Conservation (phyloP, 2,329 filamentous ascomycete genomes). For the Plectosphaerella cucumerina region DNA sequence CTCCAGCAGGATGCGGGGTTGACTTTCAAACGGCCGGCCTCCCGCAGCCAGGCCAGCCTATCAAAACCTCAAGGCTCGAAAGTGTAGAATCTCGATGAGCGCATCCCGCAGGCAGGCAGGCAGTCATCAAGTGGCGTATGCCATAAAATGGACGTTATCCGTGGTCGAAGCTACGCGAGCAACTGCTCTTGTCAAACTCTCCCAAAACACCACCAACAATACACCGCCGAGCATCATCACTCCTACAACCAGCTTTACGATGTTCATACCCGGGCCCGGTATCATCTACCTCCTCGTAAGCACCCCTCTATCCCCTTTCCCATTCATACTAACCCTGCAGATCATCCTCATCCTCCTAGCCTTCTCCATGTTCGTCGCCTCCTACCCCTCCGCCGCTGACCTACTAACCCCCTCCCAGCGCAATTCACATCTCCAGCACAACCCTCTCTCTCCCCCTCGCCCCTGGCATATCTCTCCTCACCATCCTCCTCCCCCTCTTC, state of each 20-base stretch:
- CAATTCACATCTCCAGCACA: constrained; percentile 31
- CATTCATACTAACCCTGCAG: constrained; percentile 5
- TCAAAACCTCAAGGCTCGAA: background rate
- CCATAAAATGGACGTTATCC: too few species aligned
- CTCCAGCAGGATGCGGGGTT: background rate
- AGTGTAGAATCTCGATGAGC: too few species aligned
- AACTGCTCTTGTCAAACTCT: too few species aligned
- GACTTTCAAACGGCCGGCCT: background rate
- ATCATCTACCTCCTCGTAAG: background rate
- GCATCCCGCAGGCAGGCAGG: too few species aligned
- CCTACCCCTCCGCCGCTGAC: background rate
- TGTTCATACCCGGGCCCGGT: background rate
- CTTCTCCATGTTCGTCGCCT: constrained; percentile 14
- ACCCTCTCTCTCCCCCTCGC: constrained; percentile 37
- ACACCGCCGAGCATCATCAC: background rate
- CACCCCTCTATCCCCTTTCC: background rate
- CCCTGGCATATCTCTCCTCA: constrained; percentile 27
- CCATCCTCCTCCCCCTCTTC: constrained; percentile 35
- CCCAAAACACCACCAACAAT: too few species aligned
- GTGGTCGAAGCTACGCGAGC: too few species aligned
- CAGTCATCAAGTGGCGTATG: too few species aligned
- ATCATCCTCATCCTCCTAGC: constrained; percentile 16
- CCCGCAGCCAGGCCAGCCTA: background rate
- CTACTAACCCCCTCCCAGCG: constrained; percentile 19
- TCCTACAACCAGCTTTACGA: background rate